Conservation (phyloP, 495 filamentous ascomycete genomes). For the Aspergillus hancockii region DNA sequence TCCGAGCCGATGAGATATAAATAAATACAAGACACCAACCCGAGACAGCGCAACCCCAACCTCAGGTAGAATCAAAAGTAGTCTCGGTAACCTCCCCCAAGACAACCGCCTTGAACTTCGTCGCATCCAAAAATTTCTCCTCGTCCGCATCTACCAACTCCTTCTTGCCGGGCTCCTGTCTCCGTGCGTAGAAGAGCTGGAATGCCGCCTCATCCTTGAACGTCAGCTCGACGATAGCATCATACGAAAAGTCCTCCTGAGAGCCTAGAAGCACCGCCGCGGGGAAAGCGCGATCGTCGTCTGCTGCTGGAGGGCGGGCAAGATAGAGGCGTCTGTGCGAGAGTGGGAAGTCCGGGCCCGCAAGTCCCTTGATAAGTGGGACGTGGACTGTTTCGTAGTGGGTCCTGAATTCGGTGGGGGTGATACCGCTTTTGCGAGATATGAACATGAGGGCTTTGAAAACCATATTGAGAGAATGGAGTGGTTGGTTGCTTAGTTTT, state of each 20-base stretch:
- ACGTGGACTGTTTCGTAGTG: constrained; percentile 34
- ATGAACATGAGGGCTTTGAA: constrained; percentile 21
- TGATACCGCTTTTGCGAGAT: constrained; percentile 30
- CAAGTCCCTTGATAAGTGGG: constrained; percentile 28
- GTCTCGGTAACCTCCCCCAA: constrained; percentile 16
- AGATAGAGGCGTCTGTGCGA: constrained; percentile 31
- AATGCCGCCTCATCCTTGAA: constrained; percentile 28
- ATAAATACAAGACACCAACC: no score
- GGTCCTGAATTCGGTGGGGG: constrained; percentile 31
- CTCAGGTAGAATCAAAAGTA: no score
- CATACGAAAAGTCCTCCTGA: constrained; percentile 31
- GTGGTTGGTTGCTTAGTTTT: not conserved
- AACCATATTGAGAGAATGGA: constrained; percentile 2
- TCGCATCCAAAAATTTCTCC: constrained; percentile 29
- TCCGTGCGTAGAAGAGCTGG: constrained; percentile 19
- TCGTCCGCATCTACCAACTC: constrained; percentile 20
- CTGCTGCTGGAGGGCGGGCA: constrained; percentile 16
- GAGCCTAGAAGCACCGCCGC: constrained; percentile 26
- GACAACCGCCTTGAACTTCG: constrained; percentile 20
- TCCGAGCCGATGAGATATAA: no score
- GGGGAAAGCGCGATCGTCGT: constrained; percentile 15
- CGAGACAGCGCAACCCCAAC: no score
- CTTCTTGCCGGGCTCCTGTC: constrained; percentile 14
- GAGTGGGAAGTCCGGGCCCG: constrained; percentile 29
- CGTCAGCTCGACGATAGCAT: constrained; percentile 25